Percentiles rank a stretch among this genome's conserved stretches.
Conservation (phyloP, 305 asterid species). For the Fraxinus angustifolia region DNA sequence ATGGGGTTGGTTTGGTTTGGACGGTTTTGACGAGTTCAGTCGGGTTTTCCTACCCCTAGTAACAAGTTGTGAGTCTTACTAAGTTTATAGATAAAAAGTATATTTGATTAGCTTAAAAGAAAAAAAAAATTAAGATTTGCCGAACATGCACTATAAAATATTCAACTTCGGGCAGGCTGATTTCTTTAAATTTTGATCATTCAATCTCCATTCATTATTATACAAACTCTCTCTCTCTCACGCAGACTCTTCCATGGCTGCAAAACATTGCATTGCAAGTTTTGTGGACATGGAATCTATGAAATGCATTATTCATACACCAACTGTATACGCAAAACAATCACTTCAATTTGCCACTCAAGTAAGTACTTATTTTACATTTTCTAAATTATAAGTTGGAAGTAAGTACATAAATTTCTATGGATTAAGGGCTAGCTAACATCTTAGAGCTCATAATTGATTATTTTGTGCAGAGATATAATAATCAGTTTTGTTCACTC, state of each 20-base stretch:
- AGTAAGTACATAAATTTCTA: background rate
- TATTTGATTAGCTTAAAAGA: too few species aligned
- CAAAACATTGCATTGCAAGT: constrained; percentile 34
- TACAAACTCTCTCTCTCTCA: background rate
- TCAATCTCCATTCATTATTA: background rate
- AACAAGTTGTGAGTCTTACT: too few species aligned
- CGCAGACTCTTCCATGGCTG: constrained; percentile 26
- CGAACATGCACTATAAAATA: background rate
- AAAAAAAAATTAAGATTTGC: background rate
- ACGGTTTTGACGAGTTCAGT: too few species aligned
- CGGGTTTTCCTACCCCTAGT: too few species aligned
- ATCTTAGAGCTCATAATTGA: background rate
- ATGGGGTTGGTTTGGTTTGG: too few species aligned
- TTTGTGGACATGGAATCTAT: constrained; percentile 41
- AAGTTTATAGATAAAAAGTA: too few species aligned
- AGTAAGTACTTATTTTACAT: constrained; percentile 30
- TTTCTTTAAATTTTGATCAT: background rate
- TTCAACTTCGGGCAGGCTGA: background rate
- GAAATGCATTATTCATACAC: constrained; percentile 35
- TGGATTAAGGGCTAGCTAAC: background rate
- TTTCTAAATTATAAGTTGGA: background rate
- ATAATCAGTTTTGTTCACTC: constrained; percentile 42
- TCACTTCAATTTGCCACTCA: constrained; percentile 36
- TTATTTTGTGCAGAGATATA: background rate
- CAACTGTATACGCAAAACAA: constrained; percentile 37